phyloP scores from a whole-genome alignment of 2,329 filamentous ascomycete genomes.

The Hypomyces perniciosus region DNA sequence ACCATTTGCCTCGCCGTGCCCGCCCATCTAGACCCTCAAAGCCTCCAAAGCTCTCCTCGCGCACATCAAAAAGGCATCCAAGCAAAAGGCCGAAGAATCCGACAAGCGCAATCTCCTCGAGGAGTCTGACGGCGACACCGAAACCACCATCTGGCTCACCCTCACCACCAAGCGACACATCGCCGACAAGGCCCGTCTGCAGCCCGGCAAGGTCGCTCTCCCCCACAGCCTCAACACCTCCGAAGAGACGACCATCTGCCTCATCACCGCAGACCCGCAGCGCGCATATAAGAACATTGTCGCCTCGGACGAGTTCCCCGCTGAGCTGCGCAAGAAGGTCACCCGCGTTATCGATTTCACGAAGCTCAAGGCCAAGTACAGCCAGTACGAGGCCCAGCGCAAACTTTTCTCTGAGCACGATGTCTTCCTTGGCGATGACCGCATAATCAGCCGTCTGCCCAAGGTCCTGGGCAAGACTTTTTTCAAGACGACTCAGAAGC shows the following conservation, averaged over 20 bases:
- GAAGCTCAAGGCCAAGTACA: slow-evolving; percentile 78
- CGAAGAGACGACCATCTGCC: slow-evolving; percentile 65
- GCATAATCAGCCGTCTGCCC: slow-evolving; percentile 70
- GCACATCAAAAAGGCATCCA: slow-evolving; percentile 53
- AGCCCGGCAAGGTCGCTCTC: slow-evolving; percentile 75
- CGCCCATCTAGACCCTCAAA: slow-evolving; percentile 45
- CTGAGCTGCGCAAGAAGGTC: slow-evolving; percentile 59
- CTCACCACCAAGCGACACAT: slow-evolving; percentile 62
- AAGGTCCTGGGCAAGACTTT: slow-evolving; percentile 84
- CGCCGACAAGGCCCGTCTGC: slow-evolving; percentile 67
- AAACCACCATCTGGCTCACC: slow-evolving; percentile 55
- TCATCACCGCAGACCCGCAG: slow-evolving; percentile 78
- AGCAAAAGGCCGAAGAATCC: slow-evolving; percentile 38
- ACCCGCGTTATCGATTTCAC: slow-evolving; percentile 72
- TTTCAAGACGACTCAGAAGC: slow-evolving; percentile 76
- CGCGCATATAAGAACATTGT: slow-evolving; percentile 86
- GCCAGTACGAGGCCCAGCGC: slow-evolving; percentile 79
- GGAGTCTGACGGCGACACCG: slow-evolving; percentile 36
- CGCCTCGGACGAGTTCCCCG: slow-evolving; percentile 64
- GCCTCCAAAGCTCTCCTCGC: slow-evolving; percentile 57
- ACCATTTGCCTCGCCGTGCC: slow-evolving; percentile 9
- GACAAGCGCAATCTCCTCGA: slow-evolving; percentile 53
- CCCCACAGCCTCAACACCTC: slow-evolving; percentile 68
- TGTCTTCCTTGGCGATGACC: slow-evolving; percentile 86
- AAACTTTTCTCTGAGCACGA: slow-evolving; percentile 84